These are phyloP conservation scores for Coemansia nantahalensis DNA, from an alignment of 192 early-diverging fungal genomes.

Conservation along the genomic window DNA sequence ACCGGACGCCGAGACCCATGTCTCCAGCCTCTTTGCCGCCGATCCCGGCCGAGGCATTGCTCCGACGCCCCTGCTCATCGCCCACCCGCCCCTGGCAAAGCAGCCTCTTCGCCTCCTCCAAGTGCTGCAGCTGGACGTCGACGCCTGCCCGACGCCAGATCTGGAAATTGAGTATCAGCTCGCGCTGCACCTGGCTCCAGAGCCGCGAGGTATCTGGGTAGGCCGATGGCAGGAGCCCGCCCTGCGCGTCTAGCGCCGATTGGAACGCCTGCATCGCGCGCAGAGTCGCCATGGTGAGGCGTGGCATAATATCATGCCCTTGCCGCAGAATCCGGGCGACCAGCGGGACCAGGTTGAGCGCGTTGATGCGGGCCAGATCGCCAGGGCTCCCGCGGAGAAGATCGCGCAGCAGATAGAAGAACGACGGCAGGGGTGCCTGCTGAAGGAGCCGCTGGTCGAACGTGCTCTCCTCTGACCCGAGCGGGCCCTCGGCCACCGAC, in stretches of 20 bases:
- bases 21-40: constrained; percentile 12
- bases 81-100: constrained; percentile 23
- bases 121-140: constrained; percentile 20
- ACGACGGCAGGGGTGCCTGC: constrained; percentile 22
- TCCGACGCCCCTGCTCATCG: constrained; percentile 26
- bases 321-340: constrained; percentile 27
- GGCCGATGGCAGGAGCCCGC: constrained; percentile 18
- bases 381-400: constrained; percentile 25
- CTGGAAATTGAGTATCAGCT: constrained; percentile 26
- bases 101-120: constrained; percentile 18
- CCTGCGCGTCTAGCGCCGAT: constrained; percentile 28
- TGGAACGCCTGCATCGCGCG: constrained; percentile 39
- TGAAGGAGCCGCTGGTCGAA: constrained; percentile 33
- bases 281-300: constrained; percentile 26
- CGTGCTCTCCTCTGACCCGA: constrained; percentile 25
- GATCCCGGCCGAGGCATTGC: constrained; percentile 26
- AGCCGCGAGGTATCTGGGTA: constrained; percentile 20
- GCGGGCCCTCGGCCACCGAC: constrained; percentile 25
- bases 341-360: constrained; percentile 23
- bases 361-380: constrained; percentile 12
- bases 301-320: constrained; percentile 5
- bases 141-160: constrained; percentile 31
- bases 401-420: constrained; percentile 34
- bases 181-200: constrained; percentile 36
- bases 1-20: constrained; percentile 21